These are phyloP conservation scores for Theobroma cacao DNA, from an alignment of 345 rosid genomes.

Conservation along the genomic window DNA sequence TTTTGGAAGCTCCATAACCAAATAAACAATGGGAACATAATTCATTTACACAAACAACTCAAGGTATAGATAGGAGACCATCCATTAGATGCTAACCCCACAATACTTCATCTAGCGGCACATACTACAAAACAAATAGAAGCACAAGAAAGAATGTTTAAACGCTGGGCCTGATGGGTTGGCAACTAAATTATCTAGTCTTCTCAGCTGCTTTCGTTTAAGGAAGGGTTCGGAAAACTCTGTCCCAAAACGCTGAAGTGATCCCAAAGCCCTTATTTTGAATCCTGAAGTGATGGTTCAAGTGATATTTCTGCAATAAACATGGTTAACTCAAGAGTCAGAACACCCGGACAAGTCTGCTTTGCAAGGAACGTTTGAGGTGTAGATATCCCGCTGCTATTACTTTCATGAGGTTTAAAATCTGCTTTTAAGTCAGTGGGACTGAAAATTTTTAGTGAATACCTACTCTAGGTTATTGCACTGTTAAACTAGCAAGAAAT, in stretches of 20 bases:
- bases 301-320: constrained; percentile 75
- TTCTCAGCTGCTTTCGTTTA: constrained; percentile 34
- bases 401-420: neutral
- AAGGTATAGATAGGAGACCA: neutral
- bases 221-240: constrained; percentile 84
- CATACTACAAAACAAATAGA: constrained; percentile 2
- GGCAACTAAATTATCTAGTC: constrained; percentile 4
- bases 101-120: neutral
- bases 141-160: neutral
- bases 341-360: neutral
- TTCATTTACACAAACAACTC: constrained; percentile 8
- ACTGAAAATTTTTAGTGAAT: neutral
- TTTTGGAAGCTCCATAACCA: neutral
- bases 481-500: neutral
- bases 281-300: constrained; percentile 91
- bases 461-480: neutral
- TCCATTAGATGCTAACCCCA: constrained; percentile 1
- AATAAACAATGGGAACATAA: neutral
- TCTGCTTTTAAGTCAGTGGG: neutral
- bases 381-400: neutral
- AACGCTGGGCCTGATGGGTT: neutral
- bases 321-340: neutral
- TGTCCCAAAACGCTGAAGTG: constrained; percentile 90
- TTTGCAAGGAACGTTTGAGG: neutral
- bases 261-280: constrained; percentile 90